phyloP scores from a whole-genome alignment of 2,329 filamentous ascomycete species.

The Fusarium sp. region DNA sequence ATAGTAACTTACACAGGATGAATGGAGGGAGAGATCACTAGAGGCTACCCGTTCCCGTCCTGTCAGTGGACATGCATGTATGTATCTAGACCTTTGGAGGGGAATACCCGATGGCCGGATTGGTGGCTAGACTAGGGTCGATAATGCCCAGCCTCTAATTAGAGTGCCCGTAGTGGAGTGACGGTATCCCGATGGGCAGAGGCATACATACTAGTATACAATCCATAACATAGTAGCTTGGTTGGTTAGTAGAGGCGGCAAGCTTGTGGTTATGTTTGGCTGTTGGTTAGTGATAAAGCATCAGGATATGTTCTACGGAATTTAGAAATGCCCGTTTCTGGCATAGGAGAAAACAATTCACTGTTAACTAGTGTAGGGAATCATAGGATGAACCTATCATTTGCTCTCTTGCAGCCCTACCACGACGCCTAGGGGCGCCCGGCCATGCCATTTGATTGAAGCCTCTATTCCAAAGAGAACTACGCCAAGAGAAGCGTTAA shows the following conservation, averaged over 20 bases:
- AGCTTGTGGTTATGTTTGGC: neutral
- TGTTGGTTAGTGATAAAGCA: neutral
- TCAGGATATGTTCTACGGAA: neutral
- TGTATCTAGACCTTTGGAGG: conserved; percentile 5
- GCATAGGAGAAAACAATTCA: neutral
- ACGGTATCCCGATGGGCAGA: neutral
- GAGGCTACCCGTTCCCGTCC: conserved; percentile 36
- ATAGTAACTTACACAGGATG: neutral
- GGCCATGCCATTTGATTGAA: conserved; percentile 9
- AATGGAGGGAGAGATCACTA: conserved; percentile 19
- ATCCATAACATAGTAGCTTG: neutral
- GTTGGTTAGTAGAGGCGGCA: neutral
- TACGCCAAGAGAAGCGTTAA: neutral
- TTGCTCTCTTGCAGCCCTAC: conserved; percentile 7
- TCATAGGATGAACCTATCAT: conserved; percentile 11
- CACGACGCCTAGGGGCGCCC: conserved; percentile 1
- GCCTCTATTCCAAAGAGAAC: conserved; percentile 3
- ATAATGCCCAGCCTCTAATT: conserved; percentile 27
- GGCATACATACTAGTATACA: neutral
- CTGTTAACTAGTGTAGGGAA: neutral
- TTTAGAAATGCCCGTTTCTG: conserved; percentile 15
- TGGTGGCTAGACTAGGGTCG: conserved; percentile 34
- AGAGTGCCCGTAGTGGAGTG: neutral
- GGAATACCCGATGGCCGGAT: conserved; percentile 23
- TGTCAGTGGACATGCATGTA: conserved; percentile 23